Evolutionary conservation across 768 basidiomycete species (phyloP).

Genomic region (Mycena belliarum): DNA sequence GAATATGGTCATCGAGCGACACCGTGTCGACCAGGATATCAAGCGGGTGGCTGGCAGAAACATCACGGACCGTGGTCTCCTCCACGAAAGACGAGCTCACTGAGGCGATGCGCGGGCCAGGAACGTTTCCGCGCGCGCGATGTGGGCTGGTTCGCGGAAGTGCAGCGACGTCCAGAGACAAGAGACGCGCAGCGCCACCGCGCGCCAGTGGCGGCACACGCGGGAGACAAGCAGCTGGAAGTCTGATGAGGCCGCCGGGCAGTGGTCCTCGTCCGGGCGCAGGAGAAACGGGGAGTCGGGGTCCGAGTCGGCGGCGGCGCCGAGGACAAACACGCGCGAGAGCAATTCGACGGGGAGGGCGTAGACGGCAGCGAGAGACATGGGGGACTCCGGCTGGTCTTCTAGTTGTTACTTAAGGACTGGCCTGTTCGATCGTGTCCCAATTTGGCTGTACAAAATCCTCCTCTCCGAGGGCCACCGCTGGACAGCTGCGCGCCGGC

Average conservation of each 20-base stretch:
- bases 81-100: background rate
- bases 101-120: conserved; percentile 35
- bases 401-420: conserved; percentile 11
- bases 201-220: conserved; percentile 58
- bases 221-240: conserved; percentile 61
- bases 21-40: conserved; percentile 63
- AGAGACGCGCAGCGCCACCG: conserved; percentile 51
- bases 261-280: conserved; percentile 46
- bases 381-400: background rate
- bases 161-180: conserved; percentile 58
- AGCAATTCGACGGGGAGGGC: conserved; percentile 61
- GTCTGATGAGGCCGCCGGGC: conserved; percentile 40
- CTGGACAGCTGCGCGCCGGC: conserved; percentile 7
- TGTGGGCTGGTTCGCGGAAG: conserved; percentile 51
- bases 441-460: conserved; percentile 6
- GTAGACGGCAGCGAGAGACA: conserved; percentile 30
- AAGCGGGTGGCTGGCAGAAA: conserved; percentile 28
- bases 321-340: conserved; percentile 56
- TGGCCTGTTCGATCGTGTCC: conserved; percentile 1
- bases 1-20: conserved; percentile 46
- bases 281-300: conserved; percentile 49
- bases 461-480: background rate
- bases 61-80: background rate
- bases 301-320: conserved; percentile 47
- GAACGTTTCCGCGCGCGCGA: conserved; percentile 48